A percentile compares a stretch with the other conserved stretches of the same genome.
phyloP scores from a whole-genome alignment of 2,329 filamentous ascomycete species.

The Pseudogymnoascus sp. region DNA sequence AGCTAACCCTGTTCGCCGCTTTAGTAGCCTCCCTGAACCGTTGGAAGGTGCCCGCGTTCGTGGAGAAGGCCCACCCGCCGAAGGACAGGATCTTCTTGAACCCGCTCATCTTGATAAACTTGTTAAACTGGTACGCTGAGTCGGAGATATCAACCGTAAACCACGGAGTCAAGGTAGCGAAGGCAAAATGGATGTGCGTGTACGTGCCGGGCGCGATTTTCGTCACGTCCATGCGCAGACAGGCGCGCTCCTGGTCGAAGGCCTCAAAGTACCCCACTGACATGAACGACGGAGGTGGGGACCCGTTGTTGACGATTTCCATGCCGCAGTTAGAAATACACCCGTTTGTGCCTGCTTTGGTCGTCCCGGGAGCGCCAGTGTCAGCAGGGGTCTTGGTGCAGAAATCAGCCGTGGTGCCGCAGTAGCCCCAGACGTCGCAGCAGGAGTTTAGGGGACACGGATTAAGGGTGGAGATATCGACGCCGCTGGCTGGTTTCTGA shows the following conservation, averaged over 20 bases:
- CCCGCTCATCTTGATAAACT: conserved; percentile 27
- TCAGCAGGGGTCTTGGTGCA: no score
- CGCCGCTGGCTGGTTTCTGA: conserved; percentile 24
- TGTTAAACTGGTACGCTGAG: no score
- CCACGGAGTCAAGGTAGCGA: no score
- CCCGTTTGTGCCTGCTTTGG: conserved; percentile 27
- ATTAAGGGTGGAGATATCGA: conserved; percentile 22
- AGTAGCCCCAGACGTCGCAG: conserved; percentile 25
- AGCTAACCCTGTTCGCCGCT: no score
- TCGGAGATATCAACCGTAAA: conserved; percentile 27
- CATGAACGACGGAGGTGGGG: conserved; percentile 17
- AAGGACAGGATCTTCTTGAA: conserved; percentile 36
- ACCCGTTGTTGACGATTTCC: conserved; percentile 25
- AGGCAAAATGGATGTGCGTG: conserved; percentile 30
- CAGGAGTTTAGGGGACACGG: neutral
- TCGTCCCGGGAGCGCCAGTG: conserved; percentile 27
- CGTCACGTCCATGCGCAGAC: conserved; percentile 24
- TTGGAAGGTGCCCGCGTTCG: no score
- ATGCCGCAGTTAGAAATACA: conserved; percentile 37
- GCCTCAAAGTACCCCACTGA: conserved; percentile 32
- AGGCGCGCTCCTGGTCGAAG: conserved; percentile 26
- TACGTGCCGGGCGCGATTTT: conserved; percentile 13
- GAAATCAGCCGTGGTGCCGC: no score
- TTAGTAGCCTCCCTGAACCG: no score
- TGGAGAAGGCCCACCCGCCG: conserved; percentile 40